Base-by-base conservation (phyloP, 148 eudicot genomes). In the Camellia lanceoleosa region DNA sequence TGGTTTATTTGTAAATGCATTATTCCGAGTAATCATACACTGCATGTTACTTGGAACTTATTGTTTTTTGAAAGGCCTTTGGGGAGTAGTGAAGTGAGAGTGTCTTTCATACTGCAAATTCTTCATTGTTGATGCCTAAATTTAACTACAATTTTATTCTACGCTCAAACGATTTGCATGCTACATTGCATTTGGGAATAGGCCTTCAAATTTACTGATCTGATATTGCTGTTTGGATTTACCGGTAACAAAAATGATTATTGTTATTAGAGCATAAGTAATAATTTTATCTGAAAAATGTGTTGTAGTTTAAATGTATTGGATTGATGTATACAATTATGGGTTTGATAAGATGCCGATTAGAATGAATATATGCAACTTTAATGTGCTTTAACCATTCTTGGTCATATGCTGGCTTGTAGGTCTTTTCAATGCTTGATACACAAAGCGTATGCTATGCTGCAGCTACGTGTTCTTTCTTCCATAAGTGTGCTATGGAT, bases 371-470 rank as follows among this genome's bases (percentile, higher is more conserved):
- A 41, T 73, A 19, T 43, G 20, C 66, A 68, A 67, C 67, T 75
- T 70, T 71, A 65, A 4, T 65, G 60, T 63, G n/a, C 41, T 64
- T 58, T 78, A 18, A 78, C 43, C 55, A 5, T 41, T 38, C 23
- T 49, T 71, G 42, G 16, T 56, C 68, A 14, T 41, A 30, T 83
- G 10, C 56, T 73, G 71, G 19, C 78, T 30, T 79, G 78, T 77
- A 91, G 94, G 88, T 91, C 10, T 89, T 91, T 66, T 84, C 94
- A 8, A 81, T 88, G 87, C 88, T 91, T 78, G 92, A 91, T 77
- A 89, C 89, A 1, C 89, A 83, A 79, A 89, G 88, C 58, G 84
- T 91, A 61, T 87, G 87, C 71, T 74, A 83, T 75, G 94, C 89
- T n/a, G 94, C 89, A 38, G 89, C 92, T 43, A 63, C 94, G 0